Percentiles rank a stretch among this genome's conserved stretches.
Conservation (phyloP, 2,329 filamentous ascomycete species). For the Albophoma yamanashiensis region DNA sequence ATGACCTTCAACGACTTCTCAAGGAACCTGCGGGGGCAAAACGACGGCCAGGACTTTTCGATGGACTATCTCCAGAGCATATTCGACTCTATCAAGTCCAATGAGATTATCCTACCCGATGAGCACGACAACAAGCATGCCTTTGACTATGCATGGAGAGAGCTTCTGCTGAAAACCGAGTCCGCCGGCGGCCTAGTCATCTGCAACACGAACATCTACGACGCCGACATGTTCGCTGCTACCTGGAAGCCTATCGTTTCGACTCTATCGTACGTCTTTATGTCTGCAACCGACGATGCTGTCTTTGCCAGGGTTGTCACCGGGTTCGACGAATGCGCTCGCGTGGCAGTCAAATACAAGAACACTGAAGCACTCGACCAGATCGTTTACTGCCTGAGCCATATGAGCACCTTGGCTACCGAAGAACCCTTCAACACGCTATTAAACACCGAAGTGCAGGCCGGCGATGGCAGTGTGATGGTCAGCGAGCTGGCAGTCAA, state of each 20-base stretch:
- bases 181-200: slow-evolving; percentile 62
- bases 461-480: slow-evolving; percentile 88
- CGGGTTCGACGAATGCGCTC: slow-evolving; percentile 92
- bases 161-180: slow-evolving; percentile 76
- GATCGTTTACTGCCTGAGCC: slow-evolving; percentile 80
- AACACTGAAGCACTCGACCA: slow-evolving; percentile 83
- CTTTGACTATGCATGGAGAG: slow-evolving; percentile 96
- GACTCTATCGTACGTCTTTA: slow-evolving; percentile 94
- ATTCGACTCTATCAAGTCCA: slow-evolving; percentile 80
- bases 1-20: slow-evolving; percentile 81
- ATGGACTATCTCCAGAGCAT: slow-evolving; percentile 76
- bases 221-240: slow-evolving; percentile 93
- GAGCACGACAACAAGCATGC: slow-evolving; percentile 96
- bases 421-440: slow-evolving; percentile 68
- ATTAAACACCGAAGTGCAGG: slow-evolving; percentile 92
- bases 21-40: slow-evolving; percentile 82
- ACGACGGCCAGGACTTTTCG: slow-evolving; percentile 74
- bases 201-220: slow-evolving; percentile 88
- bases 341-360: slow-evolving; percentile 77
- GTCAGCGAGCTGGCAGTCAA: slow-evolving; percentile 96
- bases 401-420: slow-evolving; percentile 79
- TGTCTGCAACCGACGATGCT: slow-evolving; percentile 93
- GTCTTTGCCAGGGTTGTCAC: slow-evolving; percentile 90
- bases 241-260: slow-evolving; percentile 94
- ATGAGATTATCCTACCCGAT: slow-evolving; percentile 93